These are phyloP conservation scores for Kluyveromyces nonfermentans DNA, from an alignment of 805 yeast species.

Conservation along the genomic window DNA sequence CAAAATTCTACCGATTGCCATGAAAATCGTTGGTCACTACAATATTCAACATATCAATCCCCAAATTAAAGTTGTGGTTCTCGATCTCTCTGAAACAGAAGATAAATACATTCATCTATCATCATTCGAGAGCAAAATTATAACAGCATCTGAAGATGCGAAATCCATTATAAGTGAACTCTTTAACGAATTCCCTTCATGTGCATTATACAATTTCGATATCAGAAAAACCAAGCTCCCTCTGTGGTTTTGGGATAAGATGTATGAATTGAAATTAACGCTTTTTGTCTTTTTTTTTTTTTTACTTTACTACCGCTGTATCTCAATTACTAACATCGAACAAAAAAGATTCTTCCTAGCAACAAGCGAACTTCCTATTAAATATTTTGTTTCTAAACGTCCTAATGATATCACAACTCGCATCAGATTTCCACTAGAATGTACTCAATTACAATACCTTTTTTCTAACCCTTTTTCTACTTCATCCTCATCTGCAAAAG, in stretches of 20 bases:
- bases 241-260: conserved; percentile 1
- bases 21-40: conserved; percentile 1
- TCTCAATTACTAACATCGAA: background rate
- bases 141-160: background rate
- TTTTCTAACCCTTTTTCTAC: background rate
- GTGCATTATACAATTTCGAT: background rate
- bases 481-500: background rate
- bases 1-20: background rate
- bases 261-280: background rate
- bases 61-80: background rate
- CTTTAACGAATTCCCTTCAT: background rate
- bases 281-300: too few relatives aligned
- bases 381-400: background rate
- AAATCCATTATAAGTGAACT: background rate
- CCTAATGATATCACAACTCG: background rate
- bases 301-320: background rate
- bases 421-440: background rate
- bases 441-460: background rate
- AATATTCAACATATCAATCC: background rate
- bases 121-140: background rate
- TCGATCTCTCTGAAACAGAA: background rate
- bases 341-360: background rate
- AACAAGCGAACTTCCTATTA: background rate
- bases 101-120: background rate
- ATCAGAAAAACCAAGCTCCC: background rate